Evolutionary conservation across 352 stramenopile species (phyloP), one percentile per base, ranked within the genome.

Genomic region (Peronospora belbahrii): DNA sequence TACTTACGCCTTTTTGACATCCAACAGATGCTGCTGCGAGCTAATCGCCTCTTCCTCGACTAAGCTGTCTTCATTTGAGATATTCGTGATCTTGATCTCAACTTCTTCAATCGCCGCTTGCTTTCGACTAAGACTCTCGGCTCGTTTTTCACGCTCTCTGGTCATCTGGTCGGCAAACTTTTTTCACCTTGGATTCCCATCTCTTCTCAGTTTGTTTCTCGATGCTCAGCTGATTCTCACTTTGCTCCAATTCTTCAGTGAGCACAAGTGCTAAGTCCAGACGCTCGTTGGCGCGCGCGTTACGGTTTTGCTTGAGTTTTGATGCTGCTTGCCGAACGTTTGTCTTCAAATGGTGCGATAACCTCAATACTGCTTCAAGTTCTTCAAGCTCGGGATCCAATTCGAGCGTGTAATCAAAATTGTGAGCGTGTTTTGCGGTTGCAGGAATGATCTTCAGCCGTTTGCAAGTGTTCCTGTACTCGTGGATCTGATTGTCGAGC

Each of bases 401-500:
- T 24, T 71, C 64, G 15, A 95, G 81, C 22, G 63, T 59, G 33
- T 84, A 93, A 58, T 95, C 72, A 11, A 88, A 64, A 1, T 76
- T 72, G 14, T 74, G 51, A 18, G 78, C 70, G 59, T 97, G 86
- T 36, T 95, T 93, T 1, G 84, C 85, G 31, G 79, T 74, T 27
- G 67, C 34, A 2, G 88, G 90, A 44, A 97, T 43, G 17, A 97
- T 67, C 50, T 95, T 88, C 37, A 98, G 74, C 34, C 76, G 53
- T 15, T 65, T 79, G 13, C 83, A 82, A 22, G 70, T 80, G 27
- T 61, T 45, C 32, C 87, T 85, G 63, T 97, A 98, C 23, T 75
- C 57, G 32, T 83, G 59, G 10, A 97, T 74, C 23, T 74, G 52
- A 18, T 33, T 53, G 30, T 84, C 71, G 20, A 93, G 56, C 74